Percentiles rank a stretch among this genome's conserved stretches.
Evolutionary conservation across 2,329 filamentous ascomycete genomes (phyloP).

Genomic region (Trichoderma sp.): DNA sequence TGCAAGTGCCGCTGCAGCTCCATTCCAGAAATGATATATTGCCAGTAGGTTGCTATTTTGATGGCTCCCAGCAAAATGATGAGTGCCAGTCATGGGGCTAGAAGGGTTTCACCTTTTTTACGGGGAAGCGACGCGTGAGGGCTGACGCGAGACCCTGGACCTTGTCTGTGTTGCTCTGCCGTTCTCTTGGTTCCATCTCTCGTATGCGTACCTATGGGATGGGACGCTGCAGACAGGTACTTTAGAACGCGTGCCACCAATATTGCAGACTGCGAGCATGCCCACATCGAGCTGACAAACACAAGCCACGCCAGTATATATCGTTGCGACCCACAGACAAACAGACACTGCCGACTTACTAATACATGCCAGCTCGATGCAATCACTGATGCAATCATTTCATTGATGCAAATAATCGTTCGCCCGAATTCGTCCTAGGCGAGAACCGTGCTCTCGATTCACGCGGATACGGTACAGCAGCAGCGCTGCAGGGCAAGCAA

Average conservation of each 20-base stretch:
- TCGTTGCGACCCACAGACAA: not conserved
- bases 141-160: conserved; percentile 23
- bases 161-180: not conserved
- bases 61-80: too few species aligned
- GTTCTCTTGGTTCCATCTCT: not conserved
- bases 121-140: conserved; percentile 21
- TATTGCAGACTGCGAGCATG: conserved; percentile 2
- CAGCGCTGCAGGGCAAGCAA: not conserved
- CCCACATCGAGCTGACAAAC: conserved; percentile 21
- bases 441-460: conserved; percentile 15
- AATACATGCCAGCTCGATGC: conserved; percentile 3
- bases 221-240: conserved; percentile 1
- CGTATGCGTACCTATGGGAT: not conserved
- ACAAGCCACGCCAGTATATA: not conserved
- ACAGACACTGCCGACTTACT: not conserved
- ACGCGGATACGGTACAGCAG: not conserved
- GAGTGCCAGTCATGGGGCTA: conserved; percentile 16
- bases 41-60: too few species aligned
- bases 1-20: not conserved
- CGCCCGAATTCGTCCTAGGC: not conserved
- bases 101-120: conserved; percentile 9
- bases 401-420: not conserved
- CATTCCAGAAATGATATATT: not conserved
- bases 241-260: not conserved
- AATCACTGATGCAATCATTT: not conserved